Percentiles rank a stretch among this genome's conserved stretches.
phyloP scores from a whole-genome alignment of 768 basidiomycete genomes.

The Boletus fagicola region DNA sequence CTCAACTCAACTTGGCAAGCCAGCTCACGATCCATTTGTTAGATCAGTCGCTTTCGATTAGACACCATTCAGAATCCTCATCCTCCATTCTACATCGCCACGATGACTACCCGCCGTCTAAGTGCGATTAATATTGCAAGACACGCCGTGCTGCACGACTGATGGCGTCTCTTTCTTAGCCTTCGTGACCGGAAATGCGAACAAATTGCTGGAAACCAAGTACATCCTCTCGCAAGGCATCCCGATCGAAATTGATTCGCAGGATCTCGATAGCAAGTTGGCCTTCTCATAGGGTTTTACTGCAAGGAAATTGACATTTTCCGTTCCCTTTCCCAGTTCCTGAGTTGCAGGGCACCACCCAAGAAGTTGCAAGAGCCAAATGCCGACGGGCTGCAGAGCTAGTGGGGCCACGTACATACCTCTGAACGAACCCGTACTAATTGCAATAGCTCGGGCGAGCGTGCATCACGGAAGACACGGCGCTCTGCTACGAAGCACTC shows the following conservation, averaged over 20 bases:
- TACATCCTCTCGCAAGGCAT: constrained; percentile 69
- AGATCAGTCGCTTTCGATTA: background rate
- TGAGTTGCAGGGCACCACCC: constrained; percentile 90
- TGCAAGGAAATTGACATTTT: background rate
- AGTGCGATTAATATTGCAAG: constrained; percentile 19
- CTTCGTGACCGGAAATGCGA: constrained; percentile 93
- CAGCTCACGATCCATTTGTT: background rate
- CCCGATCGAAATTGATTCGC: constrained; percentile 74
- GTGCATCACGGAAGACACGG: constrained; percentile 89
- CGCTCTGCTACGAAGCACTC: constrained; percentile 85
- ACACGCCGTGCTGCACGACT: background rate
- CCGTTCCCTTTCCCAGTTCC: constrained; percentile 55
- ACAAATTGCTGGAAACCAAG: constrained; percentile 88
- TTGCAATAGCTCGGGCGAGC: constrained; percentile 45
- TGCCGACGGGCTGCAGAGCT: constrained; percentile 82
- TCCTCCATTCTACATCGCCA: background rate
- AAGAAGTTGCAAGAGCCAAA: constrained; percentile 87
- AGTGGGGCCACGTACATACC: constrained; percentile 41
- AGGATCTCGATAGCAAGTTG: constrained; percentile 73
- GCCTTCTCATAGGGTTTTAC: background rate
- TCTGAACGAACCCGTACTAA: background rate
- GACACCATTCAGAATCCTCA: background rate
- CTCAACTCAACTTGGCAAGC: background rate
- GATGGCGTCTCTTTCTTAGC: constrained; percentile 45
- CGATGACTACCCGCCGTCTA: constrained; percentile 25